phyloP scores from a whole-genome alignment of 2,329 filamentous ascomycete species.

The Hypoxylon sp. region DNA sequence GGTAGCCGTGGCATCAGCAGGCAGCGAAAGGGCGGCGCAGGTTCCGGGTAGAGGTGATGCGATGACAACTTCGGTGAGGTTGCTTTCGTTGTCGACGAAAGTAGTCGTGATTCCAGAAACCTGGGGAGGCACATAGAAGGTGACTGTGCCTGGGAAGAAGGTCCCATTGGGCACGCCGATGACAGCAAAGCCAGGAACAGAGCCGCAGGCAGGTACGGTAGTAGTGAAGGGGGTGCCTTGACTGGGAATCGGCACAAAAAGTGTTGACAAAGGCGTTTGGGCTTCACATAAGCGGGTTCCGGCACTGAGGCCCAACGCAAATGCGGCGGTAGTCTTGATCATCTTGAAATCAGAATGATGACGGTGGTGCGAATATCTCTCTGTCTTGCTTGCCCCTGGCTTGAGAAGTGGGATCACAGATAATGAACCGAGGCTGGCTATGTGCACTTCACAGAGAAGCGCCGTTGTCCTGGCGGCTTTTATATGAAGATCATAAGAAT shows the following conservation, averaged over 20 bases:
- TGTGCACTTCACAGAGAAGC: neutral
- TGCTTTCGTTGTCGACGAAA: conserved; percentile 19
- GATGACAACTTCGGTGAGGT: conserved; percentile 33
- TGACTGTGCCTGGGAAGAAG: conserved; percentile 29
- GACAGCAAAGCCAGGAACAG: conserved; percentile 27
- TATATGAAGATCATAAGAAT: neutral
- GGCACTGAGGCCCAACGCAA: conserved; percentile 6
- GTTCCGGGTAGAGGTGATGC: conserved; percentile 19
- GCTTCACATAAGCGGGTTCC: conserved; percentile 8
- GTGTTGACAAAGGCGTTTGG: conserved; percentile 12
- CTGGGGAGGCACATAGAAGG: conserved; percentile 28
- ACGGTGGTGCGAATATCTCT: neutral
- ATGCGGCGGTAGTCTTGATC: conserved; percentile 14
- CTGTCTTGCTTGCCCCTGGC: conserved; percentile 4
- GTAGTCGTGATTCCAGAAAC: conserved; percentile 15
- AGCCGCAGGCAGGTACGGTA: conserved; percentile 26
- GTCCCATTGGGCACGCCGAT: conserved; percentile 32
- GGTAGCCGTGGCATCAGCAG: conserved; percentile 9
- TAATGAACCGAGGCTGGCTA: neutral
- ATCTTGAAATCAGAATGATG: neutral
- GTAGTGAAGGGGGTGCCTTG: conserved; percentile 25
- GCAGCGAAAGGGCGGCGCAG: conserved; percentile 9
- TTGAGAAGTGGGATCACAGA: conserved; percentile 5
- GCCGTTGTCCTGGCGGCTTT: neutral
- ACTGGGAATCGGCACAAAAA: conserved; percentile 24